Conservation (phyloP, 1,139 yeast species). For the Protomyces lactucae-debilis region DNA sequence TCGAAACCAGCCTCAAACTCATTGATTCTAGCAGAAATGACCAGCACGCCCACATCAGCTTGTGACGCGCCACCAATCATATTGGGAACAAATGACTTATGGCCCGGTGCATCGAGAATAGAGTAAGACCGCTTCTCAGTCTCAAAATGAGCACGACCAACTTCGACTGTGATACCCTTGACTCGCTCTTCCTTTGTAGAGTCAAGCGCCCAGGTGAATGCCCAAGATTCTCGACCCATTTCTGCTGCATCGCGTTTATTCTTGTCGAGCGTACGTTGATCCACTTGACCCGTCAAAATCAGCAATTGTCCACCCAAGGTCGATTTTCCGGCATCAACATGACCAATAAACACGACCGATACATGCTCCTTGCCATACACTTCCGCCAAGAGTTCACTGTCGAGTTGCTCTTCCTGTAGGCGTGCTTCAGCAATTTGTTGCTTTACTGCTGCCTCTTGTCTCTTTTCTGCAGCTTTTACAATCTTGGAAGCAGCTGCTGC, state of each 20-base stretch:
- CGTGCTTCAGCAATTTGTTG: slow-evolving; percentile 46
- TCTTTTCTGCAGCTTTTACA: slow-evolving; percentile 34
- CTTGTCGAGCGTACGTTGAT: slow-evolving; percentile 97
- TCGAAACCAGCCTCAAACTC: slow-evolving; percentile 99
- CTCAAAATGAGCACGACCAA: slow-evolving; percentile 95
- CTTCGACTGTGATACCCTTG: slow-evolving; percentile 98
- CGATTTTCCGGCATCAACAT: slow-evolving; percentile 98
- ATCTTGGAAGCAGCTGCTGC: slow-evolving; percentile 33
- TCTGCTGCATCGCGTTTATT: slow-evolving; percentile 98
- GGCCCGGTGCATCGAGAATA: slow-evolving; percentile 98
- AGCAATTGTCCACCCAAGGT: slow-evolving; percentile 98
- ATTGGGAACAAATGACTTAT: slow-evolving; percentile 95
- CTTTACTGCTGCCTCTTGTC: slow-evolving; percentile 41
- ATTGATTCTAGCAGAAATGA: slow-evolving; percentile 97
- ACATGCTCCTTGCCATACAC: slow-evolving; percentile 96
- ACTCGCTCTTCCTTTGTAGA: slow-evolving; percentile 97
- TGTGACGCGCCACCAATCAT: slow-evolving; percentile 99
- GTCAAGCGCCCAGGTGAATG: slow-evolving; percentile 98
- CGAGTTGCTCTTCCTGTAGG: slow-evolving; percentile 81
- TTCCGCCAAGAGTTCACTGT: slow-evolving; percentile 81
- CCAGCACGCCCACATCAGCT: slow-evolving; percentile 96
- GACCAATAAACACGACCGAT: slow-evolving; percentile 97
- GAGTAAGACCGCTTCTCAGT: slow-evolving; percentile 97
- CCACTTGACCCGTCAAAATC: slow-evolving; percentile 91
- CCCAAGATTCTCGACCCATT: slow-evolving; percentile 99